These are phyloP conservation scores for Colletotrichum sp. DNA, from an alignment of 2,329 filamentous ascomycete genomes.

Conservation along the genomic window DNA sequence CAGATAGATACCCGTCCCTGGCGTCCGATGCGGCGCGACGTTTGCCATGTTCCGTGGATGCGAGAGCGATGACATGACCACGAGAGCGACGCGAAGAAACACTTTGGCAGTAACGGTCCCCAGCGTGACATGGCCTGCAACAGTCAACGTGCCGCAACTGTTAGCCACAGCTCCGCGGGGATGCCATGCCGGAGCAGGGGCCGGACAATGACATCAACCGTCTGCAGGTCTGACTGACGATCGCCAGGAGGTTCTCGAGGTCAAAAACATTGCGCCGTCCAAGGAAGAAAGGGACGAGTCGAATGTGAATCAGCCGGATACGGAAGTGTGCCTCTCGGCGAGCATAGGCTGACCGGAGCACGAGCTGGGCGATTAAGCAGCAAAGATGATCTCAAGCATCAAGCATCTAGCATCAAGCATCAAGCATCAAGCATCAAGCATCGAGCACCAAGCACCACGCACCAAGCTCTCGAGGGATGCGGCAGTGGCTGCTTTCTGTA, in stretches of 20 bases:
- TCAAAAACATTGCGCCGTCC: background rate
- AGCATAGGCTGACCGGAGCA: background rate
- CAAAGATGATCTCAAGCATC: background rate
- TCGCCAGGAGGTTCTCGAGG: background rate
- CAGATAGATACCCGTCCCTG: background rate
- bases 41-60: background rate
- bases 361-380: background rate
- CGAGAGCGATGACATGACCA: background rate
- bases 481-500: background rate
- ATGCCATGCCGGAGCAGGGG: background rate
- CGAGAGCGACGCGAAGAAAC: background rate
- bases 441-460: background rate
- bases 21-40: background rate
- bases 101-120: background rate
- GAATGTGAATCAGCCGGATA: background rate
- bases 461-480: background rate
- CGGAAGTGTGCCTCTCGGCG: slow-evolving; percentile 9
- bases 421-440: background rate
- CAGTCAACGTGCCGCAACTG: background rate
- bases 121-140: background rate
- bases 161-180: background rate
- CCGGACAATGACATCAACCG: slow-evolving; percentile 16
- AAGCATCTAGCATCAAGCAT: background rate
- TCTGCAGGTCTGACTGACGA: background rate
- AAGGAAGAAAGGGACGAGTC: background rate